These are phyloP conservation scores for Sclerotinia glacialis DNA, from an alignment of 2,329 filamentous ascomycete genomes.

Conservation along the genomic window DNA sequence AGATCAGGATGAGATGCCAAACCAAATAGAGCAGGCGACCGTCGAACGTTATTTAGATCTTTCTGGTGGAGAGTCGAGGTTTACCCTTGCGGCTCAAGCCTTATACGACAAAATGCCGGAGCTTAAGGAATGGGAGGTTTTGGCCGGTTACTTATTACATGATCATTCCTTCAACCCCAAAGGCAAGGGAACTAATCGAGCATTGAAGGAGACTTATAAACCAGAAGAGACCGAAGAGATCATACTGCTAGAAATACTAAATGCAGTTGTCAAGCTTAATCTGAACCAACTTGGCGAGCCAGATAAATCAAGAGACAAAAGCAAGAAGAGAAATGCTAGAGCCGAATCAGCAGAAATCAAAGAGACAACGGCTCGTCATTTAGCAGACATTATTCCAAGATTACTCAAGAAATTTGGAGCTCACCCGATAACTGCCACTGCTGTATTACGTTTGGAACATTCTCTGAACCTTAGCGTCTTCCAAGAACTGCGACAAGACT, in stretches of 20 bases:
- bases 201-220: slow-evolving; percentile 35
- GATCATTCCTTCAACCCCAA: slow-evolving; percentile 73
- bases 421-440: slow-evolving; percentile 79
- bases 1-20: slow-evolving; percentile 56
- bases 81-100: slow-evolving; percentile 80
- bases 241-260: slow-evolving; percentile 82
- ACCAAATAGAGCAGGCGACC: slow-evolving; percentile 44
- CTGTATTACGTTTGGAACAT: slow-evolving; percentile 81
- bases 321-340: slow-evolving; percentile 50
- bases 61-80: slow-evolving; percentile 70
- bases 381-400: slow-evolving; percentile 77
- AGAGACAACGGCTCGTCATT: slow-evolving; percentile 73
- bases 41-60: slow-evolving; percentile 53
- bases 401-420: slow-evolving; percentile 92
- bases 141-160: slow-evolving; percentile 87
- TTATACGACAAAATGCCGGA: slow-evolving; percentile 80
- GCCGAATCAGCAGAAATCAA: slow-evolving; percentile 65
- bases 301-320: slow-evolving; percentile 57
- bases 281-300: slow-evolving; percentile 65
- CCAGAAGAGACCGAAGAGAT: slow-evolving; percentile 62
- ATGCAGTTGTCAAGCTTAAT: slow-evolving; percentile 73
- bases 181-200: slow-evolving; percentile 62
- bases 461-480: slow-evolving; percentile 84
- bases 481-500: slow-evolving; percentile 82
- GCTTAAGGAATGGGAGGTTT: slow-evolving; percentile 79